These are phyloP conservation scores for Hibiscus tridactylites DNA, from an alignment of 345 rosid species.

Conservation along the genomic window DNA sequence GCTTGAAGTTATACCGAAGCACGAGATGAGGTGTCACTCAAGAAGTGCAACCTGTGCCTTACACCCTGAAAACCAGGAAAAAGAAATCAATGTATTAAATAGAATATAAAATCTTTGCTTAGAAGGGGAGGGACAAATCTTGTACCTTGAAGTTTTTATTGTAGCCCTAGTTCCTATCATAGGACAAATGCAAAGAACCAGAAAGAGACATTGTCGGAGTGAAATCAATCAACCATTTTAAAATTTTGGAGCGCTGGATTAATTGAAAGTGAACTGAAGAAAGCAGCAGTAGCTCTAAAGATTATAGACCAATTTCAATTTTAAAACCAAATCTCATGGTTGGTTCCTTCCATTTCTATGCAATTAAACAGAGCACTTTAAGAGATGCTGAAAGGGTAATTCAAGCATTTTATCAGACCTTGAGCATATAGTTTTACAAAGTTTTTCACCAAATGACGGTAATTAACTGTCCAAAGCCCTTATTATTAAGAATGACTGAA, in stretches of 20 bases:
- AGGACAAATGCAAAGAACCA: constrained; percentile 66
- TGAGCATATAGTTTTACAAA: no score
- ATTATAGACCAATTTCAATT: no score
- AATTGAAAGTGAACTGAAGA: background rate
- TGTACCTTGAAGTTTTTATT: constrained; percentile 38
- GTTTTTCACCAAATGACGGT: no score
- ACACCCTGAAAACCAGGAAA: constrained; percentile 27
- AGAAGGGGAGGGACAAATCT: background rate
- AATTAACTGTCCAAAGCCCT: no score
- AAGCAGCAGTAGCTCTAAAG: no score
- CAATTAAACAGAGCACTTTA: no score
- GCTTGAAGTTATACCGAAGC: constrained; percentile 29
- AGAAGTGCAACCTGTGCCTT: constrained; percentile 30
- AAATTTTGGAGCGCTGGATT: background rate
- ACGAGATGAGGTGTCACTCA: constrained; percentile 25
- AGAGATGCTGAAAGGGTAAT: no score
- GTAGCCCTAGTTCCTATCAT: constrained; percentile 43
- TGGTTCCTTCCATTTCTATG: no score
- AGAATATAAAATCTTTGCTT: background rate
- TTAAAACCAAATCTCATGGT: no score
- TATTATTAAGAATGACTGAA: no score
- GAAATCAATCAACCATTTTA: no score
- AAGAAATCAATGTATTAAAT: background rate
- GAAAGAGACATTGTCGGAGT: constrained; percentile 22
- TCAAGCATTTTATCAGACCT: no score